Base-by-base conservation (phyloP, 768 basidiomycete species). In the Brasilioporus rufonigricans region DNA sequence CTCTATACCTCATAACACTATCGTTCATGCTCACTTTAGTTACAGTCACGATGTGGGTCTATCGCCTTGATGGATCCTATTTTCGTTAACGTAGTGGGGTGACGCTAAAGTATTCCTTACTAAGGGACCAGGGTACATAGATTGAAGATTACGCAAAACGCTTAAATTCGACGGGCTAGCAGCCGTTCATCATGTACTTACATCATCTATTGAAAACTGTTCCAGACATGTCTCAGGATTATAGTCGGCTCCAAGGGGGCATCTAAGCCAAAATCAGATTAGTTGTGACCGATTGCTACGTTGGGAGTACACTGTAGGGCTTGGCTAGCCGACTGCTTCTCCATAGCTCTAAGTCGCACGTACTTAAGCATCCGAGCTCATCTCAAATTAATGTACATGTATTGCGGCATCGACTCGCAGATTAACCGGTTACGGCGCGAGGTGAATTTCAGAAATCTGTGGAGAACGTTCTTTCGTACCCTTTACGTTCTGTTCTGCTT, bases 401-500 rank as follows among this genome's bases (percentile, higher is more conserved):
- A 11, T 11, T 11, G 16, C 35, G 16, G n/a, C 29, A 14, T 18
- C 6, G 31, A 11, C 31, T 27, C 21, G 11, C 19, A 23, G 21
- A 39, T 16, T 24, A n/a, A 50, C n/a, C 18, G 18, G 36, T 48
- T 40, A 21, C 16, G 11, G 21, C 27, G 19, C 31, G 26, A 13
- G n/a, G 16, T 14, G 19, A 32, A 16, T 29, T 32, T 29, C 9
- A 21, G 21, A 32, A n/a, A 36, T 19, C 16, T 39, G 31, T 19
- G 33, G 33, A 39, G 26, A 29, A 36, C 44, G 26, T 18, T 8
- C 12, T 14, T 29, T 23, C 35, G 33, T 57, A 38, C 39, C 53
- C 4, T 21, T 56, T 57, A 44, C 47, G 35, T 33, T 43, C 43
- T 45, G 35, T 33, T 43, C 43, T 45, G 27, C 16, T 61, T 23